Evolutionary conservation across 352 stramenopile genomes (phyloP).

Genomic region (Globisporangium recalcitrans): DNA sequence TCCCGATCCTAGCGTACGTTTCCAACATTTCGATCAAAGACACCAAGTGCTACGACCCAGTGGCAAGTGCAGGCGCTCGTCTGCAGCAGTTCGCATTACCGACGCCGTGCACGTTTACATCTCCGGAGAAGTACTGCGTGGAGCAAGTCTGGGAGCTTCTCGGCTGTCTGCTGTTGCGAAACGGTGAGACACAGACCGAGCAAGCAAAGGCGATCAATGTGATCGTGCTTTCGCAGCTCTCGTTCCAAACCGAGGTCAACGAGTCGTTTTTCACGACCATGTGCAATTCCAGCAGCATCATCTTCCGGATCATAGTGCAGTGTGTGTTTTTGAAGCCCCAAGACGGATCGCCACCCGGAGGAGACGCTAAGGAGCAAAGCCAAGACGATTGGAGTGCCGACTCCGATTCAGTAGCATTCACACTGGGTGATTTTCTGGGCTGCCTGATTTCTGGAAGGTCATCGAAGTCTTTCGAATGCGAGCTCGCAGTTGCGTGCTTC

Average conservation of each 20-base stretch:
- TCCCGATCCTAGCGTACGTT: constrained; percentile 57
- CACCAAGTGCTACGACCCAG: constrained; percentile 49
- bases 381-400: not conserved
- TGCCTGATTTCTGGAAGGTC: constrained; percentile 17
- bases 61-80: constrained; percentile 7
- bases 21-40: constrained; percentile 52
- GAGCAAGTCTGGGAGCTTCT: constrained; percentile 66
- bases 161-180: constrained; percentile 44
- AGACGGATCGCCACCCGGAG: not conserved
- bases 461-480: constrained; percentile 4
- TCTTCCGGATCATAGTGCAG: constrained; percentile 41
- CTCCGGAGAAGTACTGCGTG: constrained; percentile 23
- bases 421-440: constrained; percentile 17
- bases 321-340: constrained; percentile 20
- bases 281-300: constrained; percentile 42
- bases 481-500: constrained; percentile 31
- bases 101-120: constrained; percentile 17
- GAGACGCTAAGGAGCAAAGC: not conserved
- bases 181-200: constrained; percentile 26
- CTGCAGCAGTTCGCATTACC: constrained; percentile 32
- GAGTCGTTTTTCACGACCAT: constrained; percentile 48
- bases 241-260: constrained; percentile 39
- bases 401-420: not conserved
- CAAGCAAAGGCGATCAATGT: constrained; percentile 30
- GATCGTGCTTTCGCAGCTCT: constrained; percentile 43